Conservation (phyloP, 202 grass and related monocot species). For the Zizania palustris region DNA sequence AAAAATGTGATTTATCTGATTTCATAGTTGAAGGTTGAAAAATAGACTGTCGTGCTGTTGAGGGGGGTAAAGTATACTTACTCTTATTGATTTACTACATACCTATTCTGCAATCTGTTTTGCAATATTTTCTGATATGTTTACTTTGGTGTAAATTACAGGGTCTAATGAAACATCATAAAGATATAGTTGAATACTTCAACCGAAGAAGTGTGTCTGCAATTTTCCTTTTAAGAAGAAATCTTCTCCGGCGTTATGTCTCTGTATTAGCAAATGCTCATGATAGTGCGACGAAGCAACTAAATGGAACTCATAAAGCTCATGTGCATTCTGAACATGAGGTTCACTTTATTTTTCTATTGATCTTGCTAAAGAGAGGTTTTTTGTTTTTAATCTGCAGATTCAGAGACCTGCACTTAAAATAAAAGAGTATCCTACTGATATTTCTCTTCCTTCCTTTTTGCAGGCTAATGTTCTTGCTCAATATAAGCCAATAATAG, state of each 20-base stretch:
- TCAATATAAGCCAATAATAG: slow-evolving; percentile 76
- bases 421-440: slow-evolving; percentile 32
- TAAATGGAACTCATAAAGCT: slow-evolving; percentile 92
- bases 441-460: slow-evolving; percentile 12
- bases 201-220: slow-evolving; percentile 70
- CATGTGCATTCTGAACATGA: slow-evolving; percentile 69
- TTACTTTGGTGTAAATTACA: slow-evolving; percentile 42
- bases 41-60: neutral
- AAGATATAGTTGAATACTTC: slow-evolving; percentile 80
- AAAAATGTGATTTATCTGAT: neutral
- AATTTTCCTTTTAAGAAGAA: slow-evolving; percentile 95
- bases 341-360: slow-evolving; percentile 48
- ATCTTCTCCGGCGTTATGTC: slow-evolving; percentile 73
- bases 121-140: slow-evolving; percentile 15
- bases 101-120: neutral
- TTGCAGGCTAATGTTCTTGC: slow-evolving; percentile 81
- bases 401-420: neutral
- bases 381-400: slow-evolving; percentile 20
- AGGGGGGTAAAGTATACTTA: neutral
- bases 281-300: slow-evolving; percentile 70
- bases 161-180: slow-evolving; percentile 84
- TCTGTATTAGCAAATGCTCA: slow-evolving; percentile 84
- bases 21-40: neutral
- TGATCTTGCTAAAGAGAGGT: slow-evolving; percentile 29
- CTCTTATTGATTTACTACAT: neutral